Evolutionary conservation across 129 eudicot genomes (phyloP).

Genomic region (Ambrosia artemisiifolia): DNA sequence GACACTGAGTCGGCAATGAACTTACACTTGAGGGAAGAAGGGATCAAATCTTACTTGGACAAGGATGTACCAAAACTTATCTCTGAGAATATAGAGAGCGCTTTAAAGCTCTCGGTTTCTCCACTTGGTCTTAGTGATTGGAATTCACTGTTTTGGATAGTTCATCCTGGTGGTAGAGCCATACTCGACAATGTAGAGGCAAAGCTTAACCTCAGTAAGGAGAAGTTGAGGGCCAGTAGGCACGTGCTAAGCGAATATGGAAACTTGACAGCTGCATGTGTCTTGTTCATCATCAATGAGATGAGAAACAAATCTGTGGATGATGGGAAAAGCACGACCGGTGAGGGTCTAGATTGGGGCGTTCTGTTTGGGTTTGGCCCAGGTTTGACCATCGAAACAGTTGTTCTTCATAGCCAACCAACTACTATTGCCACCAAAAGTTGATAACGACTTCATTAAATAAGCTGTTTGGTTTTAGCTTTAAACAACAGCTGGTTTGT

Average conservation of each 20-base stretch:
- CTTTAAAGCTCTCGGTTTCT: neutral
- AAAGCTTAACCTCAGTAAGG: neutral
- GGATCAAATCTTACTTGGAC: constrained; percentile 33
- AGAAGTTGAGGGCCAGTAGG: neutral
- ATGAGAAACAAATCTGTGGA: neutral
- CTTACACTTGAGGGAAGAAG: constrained; percentile 37
- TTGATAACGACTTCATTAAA: neutral
- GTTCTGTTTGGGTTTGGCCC: constrained; percentile 2
- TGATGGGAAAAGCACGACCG: neutral
- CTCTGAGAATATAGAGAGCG: constrained; percentile 28
- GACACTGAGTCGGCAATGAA: constrained; percentile 30
- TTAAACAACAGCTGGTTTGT: too few relatives aligned
- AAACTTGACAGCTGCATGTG: constrained; percentile 3
- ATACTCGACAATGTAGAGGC: neutral
- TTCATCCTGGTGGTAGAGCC: constrained; percentile 26
- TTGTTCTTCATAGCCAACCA: neutral
- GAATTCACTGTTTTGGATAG: constrained; percentile 47
- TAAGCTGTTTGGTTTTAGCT: too few relatives aligned
- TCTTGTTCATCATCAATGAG: constrained; percentile 8
- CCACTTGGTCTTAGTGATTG: constrained; percentile 32
- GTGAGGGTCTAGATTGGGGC: constrained; percentile 15
- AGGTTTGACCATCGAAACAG: constrained; percentile 6
- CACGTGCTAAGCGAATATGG: constrained; percentile 12
- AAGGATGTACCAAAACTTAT: constrained; percentile 31
- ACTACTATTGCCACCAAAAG: neutral